Conservation (phyloP, 148 eudicot species). For the Rhododendron griersonianum region DNA sequence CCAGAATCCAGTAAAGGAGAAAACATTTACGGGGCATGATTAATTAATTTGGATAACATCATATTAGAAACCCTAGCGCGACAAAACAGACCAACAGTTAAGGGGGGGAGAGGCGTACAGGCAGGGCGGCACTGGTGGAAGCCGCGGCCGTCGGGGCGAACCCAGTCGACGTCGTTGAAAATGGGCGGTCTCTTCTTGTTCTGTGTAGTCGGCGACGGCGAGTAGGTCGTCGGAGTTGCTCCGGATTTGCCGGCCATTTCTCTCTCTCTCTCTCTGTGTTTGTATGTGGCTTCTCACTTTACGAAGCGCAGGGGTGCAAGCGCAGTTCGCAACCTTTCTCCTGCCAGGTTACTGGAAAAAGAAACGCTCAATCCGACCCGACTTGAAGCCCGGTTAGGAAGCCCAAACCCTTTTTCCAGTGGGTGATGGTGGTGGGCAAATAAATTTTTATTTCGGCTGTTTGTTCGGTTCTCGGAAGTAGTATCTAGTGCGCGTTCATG, state of each 20-base stretch:
- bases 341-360: background rate
- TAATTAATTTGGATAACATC: background rate
- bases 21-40: background rate
- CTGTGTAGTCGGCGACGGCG: constrained; percentile 50
- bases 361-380: background rate
- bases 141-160: constrained; percentile 80
- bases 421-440: too few relatives aligned
- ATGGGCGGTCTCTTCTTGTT: constrained; percentile 43
- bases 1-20: background rate
- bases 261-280: background rate
- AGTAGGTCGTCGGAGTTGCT: constrained; percentile 49
- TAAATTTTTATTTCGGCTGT: too few relatives aligned
- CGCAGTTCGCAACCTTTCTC: background rate
- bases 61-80: background rate
- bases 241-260: constrained; percentile 59
- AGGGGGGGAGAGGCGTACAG: constrained; percentile 29
- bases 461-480: too few relatives aligned
- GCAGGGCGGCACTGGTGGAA: constrained; percentile 93
- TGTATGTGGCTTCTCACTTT: background rate
- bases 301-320: too few relatives aligned
- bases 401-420: too few relatives aligned
- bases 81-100: background rate
- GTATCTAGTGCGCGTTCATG: too few relatives aligned
- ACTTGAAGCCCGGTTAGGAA: too few relatives aligned
- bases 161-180: constrained; percentile 47